Percentiles rank a stretch among this genome's conserved stretches.
These are phyloP conservation scores for Camellia japonica DNA, from an alignment of 148 eudicot species.

Conservation along the genomic window DNA sequence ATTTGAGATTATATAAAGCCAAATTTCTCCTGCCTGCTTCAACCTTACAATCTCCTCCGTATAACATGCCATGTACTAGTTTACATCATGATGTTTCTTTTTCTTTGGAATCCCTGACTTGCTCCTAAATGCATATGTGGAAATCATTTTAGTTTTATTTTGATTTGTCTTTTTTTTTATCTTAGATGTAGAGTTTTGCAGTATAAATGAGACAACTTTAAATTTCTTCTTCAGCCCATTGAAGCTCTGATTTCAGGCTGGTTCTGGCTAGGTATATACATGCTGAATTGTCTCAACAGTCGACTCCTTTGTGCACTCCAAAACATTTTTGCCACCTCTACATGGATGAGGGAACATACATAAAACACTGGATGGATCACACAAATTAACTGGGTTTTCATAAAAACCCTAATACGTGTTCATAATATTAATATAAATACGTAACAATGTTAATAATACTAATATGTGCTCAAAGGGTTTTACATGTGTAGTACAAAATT, in stretches of 20 bases:
- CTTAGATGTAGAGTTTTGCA: not conserved
- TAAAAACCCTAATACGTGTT: not conserved
- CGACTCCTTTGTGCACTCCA: not conserved
- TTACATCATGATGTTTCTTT: not conserved
- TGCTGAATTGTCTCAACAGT: not conserved
- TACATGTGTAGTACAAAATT: not conserved
- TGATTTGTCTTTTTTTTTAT: too few species aligned
- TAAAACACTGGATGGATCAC: constrained; percentile 8
- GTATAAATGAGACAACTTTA: too few species aligned
- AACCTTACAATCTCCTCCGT: not conserved
- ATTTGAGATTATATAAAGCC: not conserved
- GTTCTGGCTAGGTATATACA: not conserved
- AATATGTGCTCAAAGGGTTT: not conserved
- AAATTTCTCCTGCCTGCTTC: not conserved
- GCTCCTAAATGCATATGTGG: not conserved
- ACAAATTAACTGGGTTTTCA: not conserved
- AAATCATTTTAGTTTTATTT: too few species aligned
- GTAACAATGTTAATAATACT: not conserved
- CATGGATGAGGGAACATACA: not conserved
- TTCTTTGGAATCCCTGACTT: not conserved
- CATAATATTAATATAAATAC: too few species aligned
- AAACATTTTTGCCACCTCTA: not conserved
- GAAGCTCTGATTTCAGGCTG: not conserved
- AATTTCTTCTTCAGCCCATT: not conserved
- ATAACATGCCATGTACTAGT: not conserved